Percentiles rank a stretch among this genome's conserved stretches.
These are phyloP conservation scores for Fusarium anguioides DNA, from an alignment of 2,329 filamentous ascomycete species.

Conservation along the genomic window DNA sequence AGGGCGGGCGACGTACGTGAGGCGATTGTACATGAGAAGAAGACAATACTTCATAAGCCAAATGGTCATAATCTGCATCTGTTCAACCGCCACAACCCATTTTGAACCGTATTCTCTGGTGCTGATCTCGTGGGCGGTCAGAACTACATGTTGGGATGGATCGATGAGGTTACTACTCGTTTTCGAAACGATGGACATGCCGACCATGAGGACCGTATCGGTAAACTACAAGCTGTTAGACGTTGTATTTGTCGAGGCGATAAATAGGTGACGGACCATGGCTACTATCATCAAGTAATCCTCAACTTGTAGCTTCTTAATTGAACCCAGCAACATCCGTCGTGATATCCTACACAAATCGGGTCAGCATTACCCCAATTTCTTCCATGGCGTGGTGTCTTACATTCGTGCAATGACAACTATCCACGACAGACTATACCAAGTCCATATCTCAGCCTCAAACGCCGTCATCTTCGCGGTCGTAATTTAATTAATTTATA, in stretches of 20 bases:
- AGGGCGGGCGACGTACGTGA: constrained; percentile 56
- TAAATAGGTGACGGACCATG: constrained; percentile 53
- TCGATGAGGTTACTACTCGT: constrained; percentile 71
- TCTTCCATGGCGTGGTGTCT: constrained; percentile 25
- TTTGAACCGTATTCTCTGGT: constrained; percentile 66
- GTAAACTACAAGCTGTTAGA: constrained; percentile 47
- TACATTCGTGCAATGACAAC: constrained; percentile 56
- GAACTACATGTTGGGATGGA: constrained; percentile 54
- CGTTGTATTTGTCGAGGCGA: background rate
- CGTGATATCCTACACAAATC: constrained; percentile 53
- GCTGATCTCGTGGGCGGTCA: constrained; percentile 59
- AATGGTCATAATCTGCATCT: constrained; percentile 69
- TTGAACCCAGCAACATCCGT: constrained; percentile 55
- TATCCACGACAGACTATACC: constrained; percentile 56
- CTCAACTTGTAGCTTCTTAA: constrained; percentile 63
- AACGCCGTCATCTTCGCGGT: constrained; percentile 47
- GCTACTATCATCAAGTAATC: constrained; percentile 67
- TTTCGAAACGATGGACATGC: constrained; percentile 65
- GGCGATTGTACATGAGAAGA: constrained; percentile 66
- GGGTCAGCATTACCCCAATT: background rate
- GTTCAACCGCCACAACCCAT: constrained; percentile 70
- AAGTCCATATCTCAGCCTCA: constrained; percentile 56
- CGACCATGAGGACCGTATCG: constrained; percentile 66
- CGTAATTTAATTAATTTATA: background rate
- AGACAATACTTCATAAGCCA: constrained; percentile 68